phyloP scores from a whole-genome alignment of 2,329 filamentous ascomycete genomes.

The Penicillium sp. region DNA sequence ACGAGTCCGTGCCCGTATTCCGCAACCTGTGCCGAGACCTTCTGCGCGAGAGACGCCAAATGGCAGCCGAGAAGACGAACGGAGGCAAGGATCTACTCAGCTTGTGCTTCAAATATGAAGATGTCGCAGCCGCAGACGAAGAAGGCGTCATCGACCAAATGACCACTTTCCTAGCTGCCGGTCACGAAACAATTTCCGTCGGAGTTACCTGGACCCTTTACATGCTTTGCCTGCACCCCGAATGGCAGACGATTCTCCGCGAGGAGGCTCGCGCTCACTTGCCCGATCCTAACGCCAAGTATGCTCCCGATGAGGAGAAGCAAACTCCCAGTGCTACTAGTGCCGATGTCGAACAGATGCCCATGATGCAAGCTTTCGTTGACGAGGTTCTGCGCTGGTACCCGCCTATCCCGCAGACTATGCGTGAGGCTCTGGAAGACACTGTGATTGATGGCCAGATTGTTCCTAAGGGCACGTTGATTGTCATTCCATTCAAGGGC shows the following conservation, averaged over 20 bases:
- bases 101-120: neutral
- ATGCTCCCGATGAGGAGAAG: neutral
- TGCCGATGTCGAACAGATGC: neutral
- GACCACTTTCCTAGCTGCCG: neutral
- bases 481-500: neutral
- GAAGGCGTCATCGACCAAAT: neutral
- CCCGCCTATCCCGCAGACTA: neutral
- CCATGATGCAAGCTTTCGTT: neutral
- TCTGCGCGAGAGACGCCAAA: neutral
- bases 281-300: neutral
- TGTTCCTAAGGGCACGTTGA: neutral
- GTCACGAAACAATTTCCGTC: neutral
- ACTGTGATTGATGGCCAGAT: neutral
- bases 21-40: neutral
- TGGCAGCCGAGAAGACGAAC: neutral
- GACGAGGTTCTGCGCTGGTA: neutral
- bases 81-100: neutral
- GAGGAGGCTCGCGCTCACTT: neutral
- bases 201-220: constrained; percentile 1
- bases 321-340: neutral
- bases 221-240: neutral
- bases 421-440: neutral
- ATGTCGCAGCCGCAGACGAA: neutral
- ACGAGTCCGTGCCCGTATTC: neutral
- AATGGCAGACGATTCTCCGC: neutral